phyloP scores from a whole-genome alignment of 345 rosid genomes.

The Passiflora organensis region DNA sequence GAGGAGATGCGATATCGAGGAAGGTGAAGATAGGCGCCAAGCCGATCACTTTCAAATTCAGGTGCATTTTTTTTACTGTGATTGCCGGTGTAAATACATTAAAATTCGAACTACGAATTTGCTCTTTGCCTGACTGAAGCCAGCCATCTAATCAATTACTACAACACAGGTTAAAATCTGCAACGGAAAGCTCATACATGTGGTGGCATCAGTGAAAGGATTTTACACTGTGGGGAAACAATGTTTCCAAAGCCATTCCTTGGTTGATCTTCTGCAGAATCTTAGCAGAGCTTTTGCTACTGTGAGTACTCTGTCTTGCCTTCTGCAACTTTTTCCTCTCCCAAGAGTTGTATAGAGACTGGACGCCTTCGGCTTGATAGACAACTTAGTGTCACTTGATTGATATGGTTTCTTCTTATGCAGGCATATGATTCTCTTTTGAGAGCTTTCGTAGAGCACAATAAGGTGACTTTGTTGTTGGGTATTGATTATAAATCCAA shows the following conservation, averaged over 20 bases:
- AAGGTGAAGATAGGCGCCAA: slow-evolving; percentile 53
- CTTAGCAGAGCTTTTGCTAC: slow-evolving; percentile 74
- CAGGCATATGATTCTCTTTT: slow-evolving; percentile 67
- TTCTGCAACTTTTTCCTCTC: too few species aligned
- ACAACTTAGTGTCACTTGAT: too few species aligned
- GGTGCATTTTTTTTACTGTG: slow-evolving; percentile 26
- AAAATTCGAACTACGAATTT: too few species aligned
- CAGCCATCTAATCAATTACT: slow-evolving; percentile 11
- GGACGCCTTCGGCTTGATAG: too few species aligned
- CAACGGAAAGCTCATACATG: slow-evolving; percentile 74
- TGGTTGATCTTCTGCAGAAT: slow-evolving; percentile 79
- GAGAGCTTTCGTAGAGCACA: slow-evolving; percentile 87
- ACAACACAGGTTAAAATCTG: slow-evolving; percentile 76
- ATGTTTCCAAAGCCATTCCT: slow-evolving; percentile 55
- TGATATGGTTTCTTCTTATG: slow-evolving; percentile 15
- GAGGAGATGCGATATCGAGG: slow-evolving; percentile 59
- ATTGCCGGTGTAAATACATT: too few species aligned
- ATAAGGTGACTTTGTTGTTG: slow-evolving; percentile 44
- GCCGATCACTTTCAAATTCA: slow-evolving; percentile 64
- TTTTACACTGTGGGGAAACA: slow-evolving; percentile 82
- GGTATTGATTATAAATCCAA: too few species aligned
- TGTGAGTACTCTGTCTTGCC: slow-evolving; percentile 32
- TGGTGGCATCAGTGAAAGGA: slow-evolving; percentile 69
- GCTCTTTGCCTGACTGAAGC: slow-evolving; percentile 8
- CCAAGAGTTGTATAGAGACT: too few species aligned